Base-by-base conservation (phyloP, 164 flowering plant genomes). In the Annona cherimola region DNA sequence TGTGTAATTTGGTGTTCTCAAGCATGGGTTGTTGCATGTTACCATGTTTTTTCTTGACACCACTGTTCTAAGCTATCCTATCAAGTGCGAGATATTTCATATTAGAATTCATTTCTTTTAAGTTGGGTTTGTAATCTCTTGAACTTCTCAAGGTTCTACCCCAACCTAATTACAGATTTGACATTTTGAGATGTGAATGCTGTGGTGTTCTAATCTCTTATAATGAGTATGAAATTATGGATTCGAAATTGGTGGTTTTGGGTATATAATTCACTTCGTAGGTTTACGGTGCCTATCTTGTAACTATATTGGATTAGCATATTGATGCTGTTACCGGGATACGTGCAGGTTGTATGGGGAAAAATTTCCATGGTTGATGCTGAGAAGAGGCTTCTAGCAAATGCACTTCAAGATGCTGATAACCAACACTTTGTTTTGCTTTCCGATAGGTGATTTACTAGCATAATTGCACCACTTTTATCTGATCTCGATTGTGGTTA, bases 341-440 rank as follows among this genome's bases (percentile, higher is more conserved):
- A 57, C 64, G 5, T 84, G 75, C 82, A 94, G 99, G 98, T 94
- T 44, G 86, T 80, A 1, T 94, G 99, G 98, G 99, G 99, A 3
- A 85, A 82, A 78, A 90, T 92, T 75, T 94, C 99, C 55, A 94
- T 94, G 99, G 87, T 94, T 77, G 96, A 91, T 85, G 99, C 99
- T 8, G 97, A 94, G 81, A 90, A 78, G 80, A 76, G 99, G 63
- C 86, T 94, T 75, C 76, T 94, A 75, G 93, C 89, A 64, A 78
- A 82, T 86, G 99, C 99, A 57, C 87, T 94, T 8, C 77, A 77
- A 73, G 97, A 94, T 71, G 80, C 85, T 66, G 91, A 88, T 76
- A 94, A 94, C 76, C 90, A 87, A 71, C 98, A 94, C 67, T 94
- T 94, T 88, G 88, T 92, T 64, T 79, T 94, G 76, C 97, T 94